Evolutionary conservation across 2,329 filamentous ascomycete genomes (phyloP), one percentile per base, ranked within the genome.

Genomic region (Pseudogymnoascus sp.): DNA sequence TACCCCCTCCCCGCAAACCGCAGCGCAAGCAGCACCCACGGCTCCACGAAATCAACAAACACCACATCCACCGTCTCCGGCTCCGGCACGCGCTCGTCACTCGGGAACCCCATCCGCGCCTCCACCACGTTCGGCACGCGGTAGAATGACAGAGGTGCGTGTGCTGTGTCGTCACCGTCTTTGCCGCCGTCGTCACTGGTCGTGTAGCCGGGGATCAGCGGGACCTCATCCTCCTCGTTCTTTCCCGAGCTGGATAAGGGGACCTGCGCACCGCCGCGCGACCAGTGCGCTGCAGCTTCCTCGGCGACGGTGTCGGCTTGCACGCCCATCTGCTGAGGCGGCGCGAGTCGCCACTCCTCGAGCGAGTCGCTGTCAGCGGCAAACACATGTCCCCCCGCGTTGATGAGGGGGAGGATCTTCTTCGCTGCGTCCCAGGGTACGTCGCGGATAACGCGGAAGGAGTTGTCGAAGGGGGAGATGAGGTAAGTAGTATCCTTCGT

Each of bases 81-180:
- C n/a, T 83, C 78, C 5, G 72, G 73, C 71, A 7, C 75, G 69
- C 0, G 71, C 66, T n/a, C 36, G 14, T 37, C 36, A 8, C 11
- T 37, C 1, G 86, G 81, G 69, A 96, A 89, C 1, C 75, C 79
- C 68, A 89, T 82, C 64, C 83, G 77, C 0, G 88, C 79, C 73
- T 93, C 88, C 64, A 99, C 84, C 73, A 87, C 91, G 74, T 97
- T 97, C 5, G 93, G 93, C 4, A 93, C 84, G 1, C 77, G 74
- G 75, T 93, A 93, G 73, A 90, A 92, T 31, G 82, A 79, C 67
- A 97, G 86, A 0, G 83, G 80, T 14, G 84, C 79, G 74, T 97
- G 95, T 1, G 96, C 74, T 0, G 93, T 96, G 72, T 99, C 95
- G 72, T 99, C 95, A 42, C 95, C 95, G 68, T 96, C 90, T 2